Evolutionary conservation across 2,329 filamentous ascomycete genomes (phyloP).

Genomic region (Cordyceps pruinosa): DNA sequence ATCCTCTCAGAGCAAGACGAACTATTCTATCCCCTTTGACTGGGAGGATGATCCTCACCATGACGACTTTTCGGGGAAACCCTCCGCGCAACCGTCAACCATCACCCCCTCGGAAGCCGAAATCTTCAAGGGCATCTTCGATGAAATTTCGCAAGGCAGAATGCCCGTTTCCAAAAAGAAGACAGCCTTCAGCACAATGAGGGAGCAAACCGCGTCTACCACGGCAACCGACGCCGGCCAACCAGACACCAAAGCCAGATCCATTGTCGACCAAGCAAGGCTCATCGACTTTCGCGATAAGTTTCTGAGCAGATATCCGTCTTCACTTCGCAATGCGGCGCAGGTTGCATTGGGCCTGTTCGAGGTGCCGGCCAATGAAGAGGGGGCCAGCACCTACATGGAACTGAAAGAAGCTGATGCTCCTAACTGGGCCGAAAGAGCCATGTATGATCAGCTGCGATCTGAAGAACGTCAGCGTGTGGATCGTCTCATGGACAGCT

Average conservation of each 20-base stretch:
- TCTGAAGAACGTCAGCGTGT: constrained; percentile 45
- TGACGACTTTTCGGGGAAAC: constrained; percentile 17
- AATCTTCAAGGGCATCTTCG: constrained; percentile 53
- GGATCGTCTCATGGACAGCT: constrained; percentile 45
- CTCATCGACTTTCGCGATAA: constrained; percentile 27
- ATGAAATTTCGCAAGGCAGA: constrained; percentile 32
- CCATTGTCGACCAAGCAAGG: constrained; percentile 28
- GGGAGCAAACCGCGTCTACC: not conserved
- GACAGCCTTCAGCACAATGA: constrained; percentile 3
- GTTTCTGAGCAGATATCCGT: constrained; percentile 32
- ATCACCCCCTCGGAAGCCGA: constrained; percentile 52
- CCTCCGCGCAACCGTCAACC: constrained; percentile 32
- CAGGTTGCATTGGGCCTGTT: constrained; percentile 33
- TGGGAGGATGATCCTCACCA: constrained; percentile 27
- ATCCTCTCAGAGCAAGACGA: constrained; percentile 11
- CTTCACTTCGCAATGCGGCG: constrained; percentile 33
- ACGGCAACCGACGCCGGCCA: not conserved
- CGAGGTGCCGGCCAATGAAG: constrained; percentile 24
- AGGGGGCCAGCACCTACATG: constrained; percentile 18
- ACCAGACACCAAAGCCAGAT: constrained; percentile 18
- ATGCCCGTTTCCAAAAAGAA: constrained; percentile 24
- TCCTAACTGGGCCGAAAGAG: constrained; percentile 28
- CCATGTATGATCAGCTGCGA: constrained; percentile 30
- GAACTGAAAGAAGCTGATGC: constrained; percentile 26
- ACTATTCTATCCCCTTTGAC: constrained; percentile 47